phyloP scores from a whole-genome alignment of 1,284 basidiomycete genomes.

The Afroboletus lepidellus region DNA sequence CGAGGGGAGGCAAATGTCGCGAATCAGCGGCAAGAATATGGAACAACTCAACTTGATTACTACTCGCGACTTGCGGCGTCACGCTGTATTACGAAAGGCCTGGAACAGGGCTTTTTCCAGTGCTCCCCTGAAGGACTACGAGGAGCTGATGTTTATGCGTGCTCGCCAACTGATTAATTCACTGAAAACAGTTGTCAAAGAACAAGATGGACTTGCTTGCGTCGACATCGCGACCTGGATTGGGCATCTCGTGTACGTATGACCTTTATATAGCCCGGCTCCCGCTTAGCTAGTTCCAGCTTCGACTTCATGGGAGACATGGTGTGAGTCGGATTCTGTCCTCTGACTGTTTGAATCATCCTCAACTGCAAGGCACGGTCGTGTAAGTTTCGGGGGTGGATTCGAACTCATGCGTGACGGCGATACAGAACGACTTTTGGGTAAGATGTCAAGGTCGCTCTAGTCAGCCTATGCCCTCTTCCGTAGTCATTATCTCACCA shows the following conservation, averaged over 20 bases:
- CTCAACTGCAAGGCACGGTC: neutral
- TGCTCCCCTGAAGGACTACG: slow-evolving; percentile 39
- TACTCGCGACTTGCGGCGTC: slow-evolving; percentile 35
- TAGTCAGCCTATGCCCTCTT: slow-evolving; percentile 15
- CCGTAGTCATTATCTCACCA: slow-evolving; percentile 7
- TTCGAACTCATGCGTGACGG: slow-evolving; percentile 26
- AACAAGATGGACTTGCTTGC: slow-evolving; percentile 5
- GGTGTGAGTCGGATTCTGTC: slow-evolving; percentile 21
- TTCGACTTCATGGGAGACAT: slow-evolving; percentile 32
- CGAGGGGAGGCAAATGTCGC: slow-evolving; percentile 21
- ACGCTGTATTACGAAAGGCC: slow-evolving; percentile 38
- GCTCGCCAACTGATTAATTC: slow-evolving; percentile 35
- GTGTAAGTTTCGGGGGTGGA: slow-evolving; percentile 25
- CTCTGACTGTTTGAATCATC: neutral
- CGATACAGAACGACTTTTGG: slow-evolving; percentile 15
- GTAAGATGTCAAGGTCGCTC: slow-evolving; percentile 21
- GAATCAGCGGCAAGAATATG: slow-evolving; percentile 12
- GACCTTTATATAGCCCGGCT: neutral
- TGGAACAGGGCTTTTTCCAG: slow-evolving; percentile 44
- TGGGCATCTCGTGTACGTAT: slow-evolving; percentile 21
- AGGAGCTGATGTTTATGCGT: slow-evolving; percentile 34
- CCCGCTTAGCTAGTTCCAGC: slow-evolving; percentile 8
- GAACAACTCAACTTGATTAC: slow-evolving; percentile 28
- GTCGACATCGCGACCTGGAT: slow-evolving; percentile 24
- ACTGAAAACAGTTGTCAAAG: slow-evolving; percentile 21